phyloP scores from a whole-genome alignment of 805 yeast genomes.

The Saccharomycopsis oosterbeekiorum region DNA sequence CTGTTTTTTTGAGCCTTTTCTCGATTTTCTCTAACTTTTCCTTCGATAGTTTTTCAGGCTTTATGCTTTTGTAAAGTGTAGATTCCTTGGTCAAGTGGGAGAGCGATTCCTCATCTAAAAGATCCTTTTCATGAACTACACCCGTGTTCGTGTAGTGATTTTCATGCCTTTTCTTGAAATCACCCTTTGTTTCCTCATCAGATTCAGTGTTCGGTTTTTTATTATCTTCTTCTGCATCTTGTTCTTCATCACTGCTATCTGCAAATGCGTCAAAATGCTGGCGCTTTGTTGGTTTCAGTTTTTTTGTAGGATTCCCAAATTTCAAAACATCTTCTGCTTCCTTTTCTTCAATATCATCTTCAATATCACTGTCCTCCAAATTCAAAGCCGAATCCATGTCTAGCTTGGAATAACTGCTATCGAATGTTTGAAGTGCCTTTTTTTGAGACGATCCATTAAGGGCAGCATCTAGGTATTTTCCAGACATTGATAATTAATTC shows the following conservation, averaged over 20 bases:
- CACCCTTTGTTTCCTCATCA: constrained; percentile 6
- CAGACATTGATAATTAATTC: neutral
- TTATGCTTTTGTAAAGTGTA: constrained; percentile 10
- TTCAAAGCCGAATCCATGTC: neutral
- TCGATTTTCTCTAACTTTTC: constrained; percentile 28
- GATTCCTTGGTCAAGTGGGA: constrained; percentile 14
- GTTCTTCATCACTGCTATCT: constrained; percentile 18
- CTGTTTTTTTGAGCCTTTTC: constrained; percentile 55
- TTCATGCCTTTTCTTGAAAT: constrained; percentile 20
- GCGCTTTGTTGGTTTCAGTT: constrained; percentile 3
- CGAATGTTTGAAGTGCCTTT: too few species aligned
- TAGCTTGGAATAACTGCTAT: neutral
- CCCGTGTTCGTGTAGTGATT: neutral
- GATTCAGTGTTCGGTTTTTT: constrained; percentile 15
- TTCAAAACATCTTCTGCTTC: constrained; percentile 11
- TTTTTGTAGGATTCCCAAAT: neutral
- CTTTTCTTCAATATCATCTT: neutral
- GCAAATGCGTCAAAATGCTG: constrained; percentile 12
- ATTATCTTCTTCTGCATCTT: constrained; percentile 21
- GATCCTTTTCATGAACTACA: neutral
- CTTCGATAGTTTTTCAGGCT: constrained; percentile 19
- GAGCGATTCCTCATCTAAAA: constrained; percentile 18
- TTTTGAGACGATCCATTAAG: neutral
- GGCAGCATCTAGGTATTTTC: constrained; percentile 1
- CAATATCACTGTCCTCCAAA: constrained; percentile 1